Base-by-base conservation (phyloP, 306 rosid species). In the Notholithocarpus densiflorus region DNA sequence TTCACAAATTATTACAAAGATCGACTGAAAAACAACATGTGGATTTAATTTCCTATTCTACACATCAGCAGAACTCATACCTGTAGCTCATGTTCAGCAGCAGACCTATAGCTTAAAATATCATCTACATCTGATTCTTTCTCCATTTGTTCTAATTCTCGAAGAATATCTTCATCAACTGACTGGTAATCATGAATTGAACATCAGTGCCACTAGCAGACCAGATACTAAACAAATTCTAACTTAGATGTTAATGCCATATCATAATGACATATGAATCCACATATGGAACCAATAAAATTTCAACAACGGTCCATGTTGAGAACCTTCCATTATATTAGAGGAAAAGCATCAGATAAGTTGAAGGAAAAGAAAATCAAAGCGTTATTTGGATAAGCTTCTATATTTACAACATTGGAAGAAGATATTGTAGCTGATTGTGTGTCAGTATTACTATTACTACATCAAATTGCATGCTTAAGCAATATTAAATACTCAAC, bases 61-160 rank as follows among this genome's bases (percentile, higher is more conserved):
- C 73, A 69, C 72, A 76, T 43, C 56, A 62, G 61, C 32, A 56
- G 57, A 74, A 84, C 52, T 79, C 75, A 77, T 87, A 92, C 97
- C 97, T 89, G 90, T 81, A 91, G 85, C 88, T 89, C 93, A 80
- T 83, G 60, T 84, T 94, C 98, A 29, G 97, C 97, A 76, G 91
- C 83, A 26, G 94, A 88, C 73, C 98, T 82, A 84, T 91, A 94
- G 83, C 88, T 85, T 82, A 92, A 81, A 78, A 94, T 94, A 87
- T 92, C 97, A 78, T 91, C 97, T 55, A 94, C 75, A 79, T 91
- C 97, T 27, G 92, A 87, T 83, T 87, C 97, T 81, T 86, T 94
- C 91, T 94, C 98, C 97, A 94, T 87, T 78, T 72, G 85, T 89
- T 94, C 98, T 88, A 91, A 88, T 77, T 92, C 90, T 75, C 7